Evolutionary conservation across 2,329 filamentous ascomycete species (phyloP).

Genomic region (Talaromyces sp.): DNA sequence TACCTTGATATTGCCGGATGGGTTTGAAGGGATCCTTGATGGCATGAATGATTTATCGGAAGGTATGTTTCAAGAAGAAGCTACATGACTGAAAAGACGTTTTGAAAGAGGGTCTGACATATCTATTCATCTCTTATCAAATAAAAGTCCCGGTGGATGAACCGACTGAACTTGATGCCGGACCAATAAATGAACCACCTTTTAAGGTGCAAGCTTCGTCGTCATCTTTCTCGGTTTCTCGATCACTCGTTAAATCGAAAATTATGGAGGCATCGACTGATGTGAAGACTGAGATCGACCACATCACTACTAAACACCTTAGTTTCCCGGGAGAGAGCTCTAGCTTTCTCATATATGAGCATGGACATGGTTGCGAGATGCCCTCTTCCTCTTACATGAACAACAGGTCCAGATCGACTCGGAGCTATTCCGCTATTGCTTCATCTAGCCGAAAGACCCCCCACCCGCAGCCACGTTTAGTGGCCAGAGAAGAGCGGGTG

Average conservation of each 20-base stretch:
- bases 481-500: not conserved
- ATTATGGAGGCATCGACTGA: not conserved
- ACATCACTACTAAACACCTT: not conserved
- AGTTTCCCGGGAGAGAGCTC: conserved; percentile 2
- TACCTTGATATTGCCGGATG: conserved; percentile 5
- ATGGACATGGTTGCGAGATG: not conserved
- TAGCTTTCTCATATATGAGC: not conserved
- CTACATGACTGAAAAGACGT: not conserved
- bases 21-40: not conserved
- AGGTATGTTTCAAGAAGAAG: not conserved
- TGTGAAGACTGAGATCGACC: too few relatives aligned
- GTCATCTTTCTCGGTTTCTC: not conserved
- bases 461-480: too few relatives aligned
- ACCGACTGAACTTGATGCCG: not conserved
- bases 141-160: not conserved
- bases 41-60: not conserved
- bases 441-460: too few relatives aligned
- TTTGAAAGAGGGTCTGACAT: not conserved
- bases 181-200: too few relatives aligned
- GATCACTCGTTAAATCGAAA: not conserved
- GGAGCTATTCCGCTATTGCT: too few relatives aligned
- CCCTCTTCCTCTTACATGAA: too few relatives aligned
- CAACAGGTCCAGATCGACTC: too few relatives aligned
- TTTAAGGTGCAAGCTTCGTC: not conserved
- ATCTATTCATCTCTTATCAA: not conserved